These are phyloP conservation scores for Sugiyamaella castrensis DNA, from an alignment of 1,139 yeast species.

Conservation along the genomic window DNA sequence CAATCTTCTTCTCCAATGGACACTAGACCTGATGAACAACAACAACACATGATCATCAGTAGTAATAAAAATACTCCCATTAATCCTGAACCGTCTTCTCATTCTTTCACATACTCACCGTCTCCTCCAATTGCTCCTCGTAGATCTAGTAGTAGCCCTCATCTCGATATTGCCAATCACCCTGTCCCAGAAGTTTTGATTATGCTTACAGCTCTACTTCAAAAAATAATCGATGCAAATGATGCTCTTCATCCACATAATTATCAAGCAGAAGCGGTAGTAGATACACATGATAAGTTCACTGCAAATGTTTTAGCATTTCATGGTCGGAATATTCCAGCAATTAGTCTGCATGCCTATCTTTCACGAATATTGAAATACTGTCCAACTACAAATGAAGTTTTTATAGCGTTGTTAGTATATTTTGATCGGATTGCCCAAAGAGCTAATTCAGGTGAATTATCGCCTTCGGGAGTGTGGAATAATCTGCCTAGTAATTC, in stretches of 20 bases:
- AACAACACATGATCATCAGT: neutral
- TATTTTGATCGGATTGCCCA: conserved; percentile 94
- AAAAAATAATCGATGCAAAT: conserved; percentile 88
- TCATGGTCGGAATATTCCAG: conserved; percentile 95
- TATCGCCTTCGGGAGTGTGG: conserved; percentile 17
- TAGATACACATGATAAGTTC: conserved; percentile 14
- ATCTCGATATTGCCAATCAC: conserved; percentile 75
- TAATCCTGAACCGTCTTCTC: too few relatives aligned
- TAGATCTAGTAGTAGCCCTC: conserved; percentile 37
- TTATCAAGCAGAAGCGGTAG: conserved; percentile 41
- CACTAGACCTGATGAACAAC: conserved; percentile 7
- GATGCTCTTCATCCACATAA: conserved; percentile 77
- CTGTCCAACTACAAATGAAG: conserved; percentile 97
- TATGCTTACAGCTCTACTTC: conserved; percentile 81
- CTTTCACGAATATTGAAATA: conserved; percentile 86
- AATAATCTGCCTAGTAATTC: neutral
- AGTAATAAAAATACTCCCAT: neutral
- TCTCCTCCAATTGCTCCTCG: too few relatives aligned
- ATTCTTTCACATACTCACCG: neutral
- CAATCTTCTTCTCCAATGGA: conserved; percentile 15
- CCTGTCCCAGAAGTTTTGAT: conserved; percentile 76
- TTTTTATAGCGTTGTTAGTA: conserved; percentile 80
- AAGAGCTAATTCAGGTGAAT: conserved; percentile 60
- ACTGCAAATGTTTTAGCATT: conserved; percentile 80
- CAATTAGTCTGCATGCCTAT: conserved; percentile 85